Conservation (phyloP, 768 basidiomycete species). For the Phanerochaete sordida region DNA sequence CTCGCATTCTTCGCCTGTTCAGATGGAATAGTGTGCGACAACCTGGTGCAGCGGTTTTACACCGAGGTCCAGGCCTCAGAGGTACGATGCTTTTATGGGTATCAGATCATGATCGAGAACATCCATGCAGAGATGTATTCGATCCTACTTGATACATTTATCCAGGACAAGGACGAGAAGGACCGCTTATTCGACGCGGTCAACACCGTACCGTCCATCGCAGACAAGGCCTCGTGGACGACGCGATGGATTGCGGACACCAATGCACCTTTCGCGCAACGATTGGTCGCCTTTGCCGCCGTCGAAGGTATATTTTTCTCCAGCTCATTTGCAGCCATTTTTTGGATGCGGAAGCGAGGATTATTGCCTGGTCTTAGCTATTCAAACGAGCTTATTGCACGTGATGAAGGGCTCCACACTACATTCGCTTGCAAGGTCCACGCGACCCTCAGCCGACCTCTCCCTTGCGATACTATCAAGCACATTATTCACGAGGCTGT, state of each 20-base stretch:
- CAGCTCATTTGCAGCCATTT: slow-evolving; percentile 46
- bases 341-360: slow-evolving; percentile 55
- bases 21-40: slow-evolving; percentile 53
- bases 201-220: slow-evolving; percentile 50
- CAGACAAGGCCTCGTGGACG: slow-evolving; percentile 50
- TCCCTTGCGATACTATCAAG: slow-evolving; percentile 42
- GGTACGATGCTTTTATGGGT: slow-evolving; percentile 52
- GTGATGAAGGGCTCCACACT: slow-evolving; percentile 55
- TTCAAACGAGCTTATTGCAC: slow-evolving; percentile 55
- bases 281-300: slow-evolving; percentile 47
- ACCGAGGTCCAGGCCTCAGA: slow-evolving; percentile 47
- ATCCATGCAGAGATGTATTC: slow-evolving; percentile 56
- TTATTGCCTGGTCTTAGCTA: slow-evolving; percentile 54
- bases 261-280: slow-evolving; percentile 41
- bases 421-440: slow-evolving; percentile 54
- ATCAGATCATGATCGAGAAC: slow-evolving; percentile 57
- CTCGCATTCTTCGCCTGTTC: slow-evolving; percentile 54
- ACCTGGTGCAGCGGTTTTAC: slow-evolving; percentile 48
- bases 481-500: slow-evolving; percentile 82
- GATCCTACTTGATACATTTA: slow-evolving; percentile 50
- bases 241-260: slow-evolving; percentile 46
- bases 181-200: slow-evolving; percentile 47
- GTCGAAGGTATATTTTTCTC: slow-evolving; percentile 56
- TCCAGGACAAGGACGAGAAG: slow-evolving; percentile 41
- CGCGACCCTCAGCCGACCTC: slow-evolving; percentile 44